Evolutionary conservation across 2,329 filamentous ascomycete species (phyloP).

Genomic region (Camptophora hylomeconis): DNA sequence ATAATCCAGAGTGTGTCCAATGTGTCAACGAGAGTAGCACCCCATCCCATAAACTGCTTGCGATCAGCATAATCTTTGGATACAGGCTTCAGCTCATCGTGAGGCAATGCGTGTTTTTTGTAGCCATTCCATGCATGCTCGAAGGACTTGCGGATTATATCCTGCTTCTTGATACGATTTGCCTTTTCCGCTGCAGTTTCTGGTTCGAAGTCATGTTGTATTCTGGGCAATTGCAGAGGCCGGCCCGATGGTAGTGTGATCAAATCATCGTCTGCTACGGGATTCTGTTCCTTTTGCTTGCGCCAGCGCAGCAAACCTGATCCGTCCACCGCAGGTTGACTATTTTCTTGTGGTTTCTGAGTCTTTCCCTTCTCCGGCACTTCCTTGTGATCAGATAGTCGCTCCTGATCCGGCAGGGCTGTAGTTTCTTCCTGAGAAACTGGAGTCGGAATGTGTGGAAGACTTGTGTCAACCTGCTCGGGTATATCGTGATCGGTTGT

Average conservation of each 20-base stretch:
- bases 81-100: constrained; percentile 74
- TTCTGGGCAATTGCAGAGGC: constrained; percentile 56
- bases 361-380: neutral
- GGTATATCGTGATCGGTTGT: no score
- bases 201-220: constrained; percentile 60
- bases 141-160: constrained; percentile 60
- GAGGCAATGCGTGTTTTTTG: constrained; percentile 63
- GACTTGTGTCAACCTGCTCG: no score
- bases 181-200: constrained; percentile 49
- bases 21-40: constrained; percentile 71
- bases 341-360: neutral
- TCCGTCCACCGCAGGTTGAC: constrained; percentile 8
- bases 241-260: constrained; percentile 62
- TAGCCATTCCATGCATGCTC: constrained; percentile 73
- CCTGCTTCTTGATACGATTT: constrained; percentile 51
- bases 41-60: constrained; percentile 91
- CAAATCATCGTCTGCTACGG: constrained; percentile 55
- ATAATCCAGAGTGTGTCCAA: constrained; percentile 83
- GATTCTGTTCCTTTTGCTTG: constrained; percentile 63
- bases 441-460: no score
- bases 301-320: constrained; percentile 60
- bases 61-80: constrained; percentile 53
- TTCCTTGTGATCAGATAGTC: neutral
- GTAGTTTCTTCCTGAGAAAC: no score
- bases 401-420: no score